Percentiles rank a stretch among this genome's conserved stretches.
These are phyloP conservation scores for Trypanosoma lewisi DNA, from an alignment of 208 protist genomes.

Conservation along the genomic window DNA sequence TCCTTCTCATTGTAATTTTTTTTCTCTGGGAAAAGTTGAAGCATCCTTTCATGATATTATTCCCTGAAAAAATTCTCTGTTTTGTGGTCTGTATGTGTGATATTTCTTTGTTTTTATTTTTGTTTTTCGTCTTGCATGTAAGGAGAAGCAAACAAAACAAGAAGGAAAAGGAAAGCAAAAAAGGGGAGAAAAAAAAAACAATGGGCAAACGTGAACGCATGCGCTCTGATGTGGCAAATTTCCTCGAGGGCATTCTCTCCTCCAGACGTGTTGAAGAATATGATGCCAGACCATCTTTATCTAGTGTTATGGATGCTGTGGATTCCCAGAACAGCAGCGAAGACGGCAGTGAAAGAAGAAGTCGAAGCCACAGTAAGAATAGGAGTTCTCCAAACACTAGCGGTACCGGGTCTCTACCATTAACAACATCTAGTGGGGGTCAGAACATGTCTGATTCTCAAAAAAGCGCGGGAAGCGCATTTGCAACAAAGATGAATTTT, in stretches of 20 bases:
- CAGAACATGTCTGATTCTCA: conserved; percentile 5
- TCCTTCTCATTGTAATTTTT: background rate
- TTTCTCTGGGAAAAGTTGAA: background rate
- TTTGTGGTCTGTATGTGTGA: background rate
- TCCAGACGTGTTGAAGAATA: background rate
- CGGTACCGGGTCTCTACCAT: background rate
- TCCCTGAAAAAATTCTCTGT: background rate
- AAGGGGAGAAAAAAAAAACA: background rate
- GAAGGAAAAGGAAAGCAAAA: background rate
- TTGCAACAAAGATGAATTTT: conserved; percentile 57
- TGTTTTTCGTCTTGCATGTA: background rate
- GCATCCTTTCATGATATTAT: background rate
- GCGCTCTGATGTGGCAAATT: conserved; percentile 8
- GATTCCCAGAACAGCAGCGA: background rate
- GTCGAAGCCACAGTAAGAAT: background rate
- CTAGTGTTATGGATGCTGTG: background rate
- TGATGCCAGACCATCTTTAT: background rate
- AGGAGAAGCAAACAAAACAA: background rate
- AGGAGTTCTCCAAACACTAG: background rate
- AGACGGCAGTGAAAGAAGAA: background rate
- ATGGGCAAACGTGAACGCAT: conserved; percentile 17
- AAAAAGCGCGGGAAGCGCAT: conserved; percentile 16
- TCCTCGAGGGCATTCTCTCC: conserved; percentile 3
- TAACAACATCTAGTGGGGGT: background rate
- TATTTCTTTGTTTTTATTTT: background rate